phyloP scores from a whole-genome alignment of 352 stramenopile genomes.

The Phytopythium vexans region DNA sequence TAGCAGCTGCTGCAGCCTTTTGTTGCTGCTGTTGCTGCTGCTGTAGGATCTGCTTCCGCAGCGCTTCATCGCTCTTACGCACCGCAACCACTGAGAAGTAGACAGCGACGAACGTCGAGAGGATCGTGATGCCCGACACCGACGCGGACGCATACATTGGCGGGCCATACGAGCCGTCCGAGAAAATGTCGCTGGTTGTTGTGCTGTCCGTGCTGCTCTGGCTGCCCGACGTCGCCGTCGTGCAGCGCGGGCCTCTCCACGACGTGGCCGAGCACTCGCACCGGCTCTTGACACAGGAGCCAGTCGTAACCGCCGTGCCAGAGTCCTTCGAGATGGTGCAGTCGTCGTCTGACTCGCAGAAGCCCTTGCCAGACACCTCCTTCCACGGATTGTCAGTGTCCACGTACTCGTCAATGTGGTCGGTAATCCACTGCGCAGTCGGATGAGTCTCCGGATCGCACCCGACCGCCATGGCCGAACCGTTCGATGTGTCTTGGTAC shows the following conservation, averaged over 20 bases:
- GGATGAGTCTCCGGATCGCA: conserved; percentile 62
- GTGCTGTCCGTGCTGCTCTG: conserved; percentile 13
- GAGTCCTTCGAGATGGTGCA: conserved; percentile 32
- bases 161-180: conserved; percentile 16
- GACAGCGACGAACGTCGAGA: conserved; percentile 18
- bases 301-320: conserved; percentile 21
- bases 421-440: conserved; percentile 67
- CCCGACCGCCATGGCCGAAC: conserved; percentile 45
- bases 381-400: conserved; percentile 51
- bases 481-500: conserved; percentile 49
- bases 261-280: conserved; percentile 32
- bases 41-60: conserved; percentile 19
- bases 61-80: conserved; percentile 11
- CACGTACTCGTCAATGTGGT: conserved; percentile 60
- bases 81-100: conserved; percentile 16
- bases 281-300: conserved; percentile 27
- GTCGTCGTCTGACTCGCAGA: conserved; percentile 48
- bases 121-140: conserved; percentile 18
- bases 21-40: conserved; percentile 6
- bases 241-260: conserved; percentile 51
- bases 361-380: conserved; percentile 46
- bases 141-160: conserved; percentile 18
- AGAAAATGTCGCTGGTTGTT: too few relatives aligned
- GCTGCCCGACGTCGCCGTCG: conserved; percentile 8
- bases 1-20: conserved; percentile 15